Conservation (phyloP, 2,329 filamentous ascomycete species). For the Penicillium decumbens region DNA sequence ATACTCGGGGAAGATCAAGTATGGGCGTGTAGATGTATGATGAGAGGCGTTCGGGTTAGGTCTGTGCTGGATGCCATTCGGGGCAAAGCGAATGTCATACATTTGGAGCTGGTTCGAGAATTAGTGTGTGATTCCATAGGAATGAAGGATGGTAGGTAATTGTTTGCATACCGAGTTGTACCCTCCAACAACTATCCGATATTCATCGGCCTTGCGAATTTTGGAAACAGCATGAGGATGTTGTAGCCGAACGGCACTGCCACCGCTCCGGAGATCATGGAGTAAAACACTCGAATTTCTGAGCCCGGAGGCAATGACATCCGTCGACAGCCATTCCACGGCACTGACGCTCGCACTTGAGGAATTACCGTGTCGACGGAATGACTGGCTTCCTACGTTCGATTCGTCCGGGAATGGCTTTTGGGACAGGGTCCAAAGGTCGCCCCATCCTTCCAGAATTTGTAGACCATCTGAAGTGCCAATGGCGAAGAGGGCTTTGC, state of each 20-base stretch:
- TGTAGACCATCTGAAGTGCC: slow-evolving; percentile 38
- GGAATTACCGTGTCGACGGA: slow-evolving; percentile 19
- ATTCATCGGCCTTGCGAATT: slow-evolving; percentile 35
- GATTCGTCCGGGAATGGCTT: slow-evolving; percentile 23
- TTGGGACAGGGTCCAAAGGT: slow-evolving; percentile 30
- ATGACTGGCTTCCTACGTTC: slow-evolving; percentile 8
- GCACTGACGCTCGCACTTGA: slow-evolving; percentile 30
- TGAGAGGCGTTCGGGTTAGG: slow-evolving; percentile 26
- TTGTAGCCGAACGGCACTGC: slow-evolving; percentile 30
- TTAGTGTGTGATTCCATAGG: not conserved
- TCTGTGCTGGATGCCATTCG: slow-evolving; percentile 25
- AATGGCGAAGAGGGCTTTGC: slow-evolving; percentile 33
- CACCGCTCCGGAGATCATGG: slow-evolving; percentile 34
- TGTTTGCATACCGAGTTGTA: slow-evolving; percentile 27
- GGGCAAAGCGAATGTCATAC: slow-evolving; percentile 40
- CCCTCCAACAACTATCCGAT: slow-evolving; percentile 35
- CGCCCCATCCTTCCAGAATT: slow-evolving; percentile 27
- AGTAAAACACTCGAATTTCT: slow-evolving; percentile 34
- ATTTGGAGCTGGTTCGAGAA: slow-evolving; percentile 32
- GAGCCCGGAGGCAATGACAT: slow-evolving; percentile 36
- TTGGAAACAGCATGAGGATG: slow-evolving; percentile 34
- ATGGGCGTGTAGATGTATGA: slow-evolving; percentile 33
- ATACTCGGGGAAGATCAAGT: slow-evolving; percentile 36
- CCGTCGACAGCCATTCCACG: slow-evolving; percentile 38
- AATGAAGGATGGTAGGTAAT: not conserved